These are phyloP conservation scores for Verticillium isaacii DNA, from an alignment of 2,329 filamentous ascomycete genomes.

Conservation along the genomic window DNA sequence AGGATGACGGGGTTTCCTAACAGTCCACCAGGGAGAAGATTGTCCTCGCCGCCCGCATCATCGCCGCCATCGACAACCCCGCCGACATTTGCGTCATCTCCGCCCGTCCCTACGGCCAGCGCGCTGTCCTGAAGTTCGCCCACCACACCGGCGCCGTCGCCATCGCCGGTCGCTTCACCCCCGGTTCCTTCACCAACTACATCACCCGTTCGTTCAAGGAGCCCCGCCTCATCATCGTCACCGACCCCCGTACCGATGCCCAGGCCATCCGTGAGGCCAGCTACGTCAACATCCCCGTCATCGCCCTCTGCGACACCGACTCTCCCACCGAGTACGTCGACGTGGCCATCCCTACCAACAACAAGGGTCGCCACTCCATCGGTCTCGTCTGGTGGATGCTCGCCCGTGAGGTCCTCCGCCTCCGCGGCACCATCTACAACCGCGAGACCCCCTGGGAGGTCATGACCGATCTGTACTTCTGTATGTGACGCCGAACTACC, in stretches of 20 bases:
- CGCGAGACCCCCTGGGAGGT: constrained; percentile 98
- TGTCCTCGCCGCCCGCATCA: constrained; percentile 96
- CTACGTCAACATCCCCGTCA: constrained; percentile 99
- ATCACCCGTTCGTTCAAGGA: constrained; percentile 99
- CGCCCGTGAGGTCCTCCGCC: constrained; percentile 98
- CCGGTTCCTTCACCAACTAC: constrained; percentile 99
- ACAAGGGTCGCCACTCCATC: constrained; percentile 99
- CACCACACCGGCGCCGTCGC: constrained; percentile 95
- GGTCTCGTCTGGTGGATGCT: constrained; percentile 99
- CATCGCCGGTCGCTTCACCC: constrained; percentile 99
- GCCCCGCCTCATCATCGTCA: constrained; percentile 98
- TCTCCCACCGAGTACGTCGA: constrained; percentile 99
- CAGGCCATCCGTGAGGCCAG: constrained; percentile 99
- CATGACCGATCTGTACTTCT: constrained; percentile 99
- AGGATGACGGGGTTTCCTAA: constrained; percentile 14
- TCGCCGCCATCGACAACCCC: constrained; percentile 98
- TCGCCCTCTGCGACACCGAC: constrained; percentile 98
- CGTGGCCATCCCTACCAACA: constrained; percentile 99
- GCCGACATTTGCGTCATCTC: constrained; percentile 99
- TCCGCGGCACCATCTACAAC: constrained; percentile 92
- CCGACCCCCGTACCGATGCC: constrained; percentile 98
- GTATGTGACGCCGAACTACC: constrained; percentile 36
- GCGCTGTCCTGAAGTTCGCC: constrained; percentile 99
- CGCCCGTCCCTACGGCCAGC: constrained; percentile 98
- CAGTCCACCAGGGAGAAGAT: constrained; percentile 84